These are phyloP conservation scores for Lichtheimia ramosa DNA, from an alignment of 371 early-diverging fungal species.

Conservation along the genomic window DNA sequence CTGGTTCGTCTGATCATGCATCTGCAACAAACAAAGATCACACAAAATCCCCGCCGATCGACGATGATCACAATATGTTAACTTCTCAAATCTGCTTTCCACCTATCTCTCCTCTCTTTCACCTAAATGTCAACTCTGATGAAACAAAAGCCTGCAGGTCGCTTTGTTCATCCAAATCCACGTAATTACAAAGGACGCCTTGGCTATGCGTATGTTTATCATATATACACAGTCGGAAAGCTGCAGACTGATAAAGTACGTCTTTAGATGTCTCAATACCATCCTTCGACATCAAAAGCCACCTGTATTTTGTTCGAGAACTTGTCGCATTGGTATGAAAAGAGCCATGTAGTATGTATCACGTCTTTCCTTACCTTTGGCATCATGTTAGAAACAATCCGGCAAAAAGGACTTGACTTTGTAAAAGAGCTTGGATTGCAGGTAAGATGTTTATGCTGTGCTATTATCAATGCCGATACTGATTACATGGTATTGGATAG, in stretches of 20 bases:
- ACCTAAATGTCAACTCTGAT: background rate
- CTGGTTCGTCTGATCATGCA: too few relatives aligned
- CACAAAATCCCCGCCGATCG: too few relatives aligned
- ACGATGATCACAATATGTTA: too few relatives aligned
- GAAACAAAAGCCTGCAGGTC: background rate
- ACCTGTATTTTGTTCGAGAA: slow-evolving; percentile 35
- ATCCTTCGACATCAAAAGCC: slow-evolving; percentile 27
- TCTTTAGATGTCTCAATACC: slow-evolving; percentile 29
- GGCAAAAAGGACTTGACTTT: slow-evolving; percentile 42
- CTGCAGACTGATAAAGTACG: background rate
- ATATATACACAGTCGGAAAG: background rate
- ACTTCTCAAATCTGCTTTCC: too few relatives aligned
- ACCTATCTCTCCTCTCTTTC: background rate
- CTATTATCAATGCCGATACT: too few relatives aligned
- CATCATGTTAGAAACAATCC: slow-evolving; percentile 31
- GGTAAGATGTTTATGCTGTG: slow-evolving; percentile 11
- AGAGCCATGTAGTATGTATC: background rate
- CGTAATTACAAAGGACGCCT: slow-evolving; percentile 21
- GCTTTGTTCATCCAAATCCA: slow-evolving; percentile 11
- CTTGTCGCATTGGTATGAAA: slow-evolving; percentile 25
- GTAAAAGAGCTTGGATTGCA: slow-evolving; percentile 36
- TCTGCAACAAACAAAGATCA: too few relatives aligned
- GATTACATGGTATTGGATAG: slow-evolving; percentile 11
- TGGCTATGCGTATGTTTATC: slow-evolving; percentile 26
- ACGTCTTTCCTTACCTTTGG: background rate